These are phyloP conservation scores for Turritis glabra DNA, from an alignment of 345 rosid genomes.

Conservation along the genomic window DNA sequence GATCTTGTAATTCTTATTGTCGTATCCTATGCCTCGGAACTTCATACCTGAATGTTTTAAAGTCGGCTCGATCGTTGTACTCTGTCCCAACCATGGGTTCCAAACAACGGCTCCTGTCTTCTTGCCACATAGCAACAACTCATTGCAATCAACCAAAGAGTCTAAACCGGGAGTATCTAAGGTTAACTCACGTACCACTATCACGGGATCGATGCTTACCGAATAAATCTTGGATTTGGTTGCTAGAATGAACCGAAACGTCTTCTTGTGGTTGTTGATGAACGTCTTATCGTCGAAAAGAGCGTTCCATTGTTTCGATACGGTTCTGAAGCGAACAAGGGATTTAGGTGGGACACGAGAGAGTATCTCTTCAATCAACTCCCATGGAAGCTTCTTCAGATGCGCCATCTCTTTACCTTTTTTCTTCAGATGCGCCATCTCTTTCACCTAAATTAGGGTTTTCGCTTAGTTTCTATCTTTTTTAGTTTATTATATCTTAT, in stretches of 20 bases:
- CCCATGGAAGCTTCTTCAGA: background rate
- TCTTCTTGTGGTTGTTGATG: background rate
- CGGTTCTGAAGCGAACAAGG: background rate
- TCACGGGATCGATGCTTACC: background rate
- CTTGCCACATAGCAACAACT: background rate
- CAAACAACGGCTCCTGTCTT: background rate
- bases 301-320: background rate
- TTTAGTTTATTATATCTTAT: too few relatives aligned
- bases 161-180: background rate
- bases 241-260: background rate
- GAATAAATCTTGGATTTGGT: background rate
- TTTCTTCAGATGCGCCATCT: too few relatives aligned
- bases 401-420: background rate
- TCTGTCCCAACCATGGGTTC: background rate
- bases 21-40: background rate
- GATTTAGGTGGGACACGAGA: background rate
- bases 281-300: background rate
- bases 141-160: background rate
- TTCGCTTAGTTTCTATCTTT: too few relatives aligned
- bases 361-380: constrained; percentile 4
- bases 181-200: background rate
- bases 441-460: too few relatives aligned
- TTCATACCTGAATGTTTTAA: background rate
- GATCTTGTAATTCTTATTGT: background rate
- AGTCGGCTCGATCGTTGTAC: background rate